phyloP scores from a whole-genome alignment of 2,329 filamentous ascomycete species.

The Aspergillus carbonarius region DNA sequence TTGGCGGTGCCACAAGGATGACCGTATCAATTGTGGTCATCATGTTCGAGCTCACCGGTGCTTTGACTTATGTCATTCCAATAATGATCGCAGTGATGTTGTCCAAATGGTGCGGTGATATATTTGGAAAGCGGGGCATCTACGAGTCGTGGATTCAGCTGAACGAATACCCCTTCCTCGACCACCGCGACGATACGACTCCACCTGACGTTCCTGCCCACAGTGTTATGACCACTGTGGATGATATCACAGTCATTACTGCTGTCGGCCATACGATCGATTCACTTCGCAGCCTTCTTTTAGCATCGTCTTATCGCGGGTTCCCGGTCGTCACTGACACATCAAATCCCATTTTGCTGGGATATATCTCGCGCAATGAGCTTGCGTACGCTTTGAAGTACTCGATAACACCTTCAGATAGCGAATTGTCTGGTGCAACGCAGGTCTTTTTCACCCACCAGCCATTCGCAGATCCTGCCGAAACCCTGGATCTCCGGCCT shows the following conservation, averaged over 20 bases:
- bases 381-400: constrained; percentile 75
- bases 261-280: constrained; percentile 85
- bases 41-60: constrained; percentile 98
- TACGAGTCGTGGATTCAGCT: constrained; percentile 98
- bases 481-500: constrained; percentile 81
- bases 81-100: constrained; percentile 99
- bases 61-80: constrained; percentile 90
- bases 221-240: constrained; percentile 87
- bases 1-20: constrained; percentile 91
- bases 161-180: constrained; percentile 92
- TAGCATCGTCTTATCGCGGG: constrained; percentile 75
- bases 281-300: constrained; percentile 68
- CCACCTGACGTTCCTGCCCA: constrained; percentile 83
- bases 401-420: constrained; percentile 49
- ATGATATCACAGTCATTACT: constrained; percentile 84
- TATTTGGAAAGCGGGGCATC: constrained; percentile 87
- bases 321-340: constrained; percentile 86
- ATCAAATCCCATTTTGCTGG: constrained; percentile 74
- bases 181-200: constrained; percentile 76
- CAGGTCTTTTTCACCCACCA: constrained; percentile 84
- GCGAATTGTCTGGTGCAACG: constrained; percentile 64
- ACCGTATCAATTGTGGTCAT: constrained; percentile 98
- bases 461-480: constrained; percentile 72
- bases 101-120: constrained; percentile 96
- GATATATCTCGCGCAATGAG: constrained; percentile 92